phyloP scores from a whole-genome alignment of 2,329 filamentous ascomycete species.

The Myotisia sp. region DNA sequence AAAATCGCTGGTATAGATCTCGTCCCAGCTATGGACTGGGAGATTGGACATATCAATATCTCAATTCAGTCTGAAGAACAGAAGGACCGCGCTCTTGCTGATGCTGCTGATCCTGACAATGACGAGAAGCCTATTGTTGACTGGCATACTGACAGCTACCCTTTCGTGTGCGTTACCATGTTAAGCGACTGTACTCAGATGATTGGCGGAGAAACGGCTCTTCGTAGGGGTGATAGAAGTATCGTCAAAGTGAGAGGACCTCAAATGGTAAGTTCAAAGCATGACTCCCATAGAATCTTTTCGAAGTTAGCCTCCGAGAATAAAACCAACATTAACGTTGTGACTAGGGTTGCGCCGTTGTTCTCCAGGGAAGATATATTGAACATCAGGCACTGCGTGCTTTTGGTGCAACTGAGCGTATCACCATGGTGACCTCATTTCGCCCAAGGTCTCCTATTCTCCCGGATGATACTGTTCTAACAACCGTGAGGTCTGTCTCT shows the following conservation, averaged over 20 bases:
- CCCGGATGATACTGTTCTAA: constrained; percentile 47
- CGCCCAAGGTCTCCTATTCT: constrained; percentile 41
- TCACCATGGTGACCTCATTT: constrained; percentile 53
- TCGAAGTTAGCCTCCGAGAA: constrained; percentile 4
- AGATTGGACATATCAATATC: constrained; percentile 44
- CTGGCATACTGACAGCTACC: constrained; percentile 53
- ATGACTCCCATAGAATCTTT: neutral
- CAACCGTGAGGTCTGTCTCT: constrained; percentile 45
- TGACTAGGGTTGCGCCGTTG: constrained; percentile 45
- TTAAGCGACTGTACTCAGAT: constrained; percentile 48
- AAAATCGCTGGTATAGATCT: constrained; percentile 43
- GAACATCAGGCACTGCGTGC: constrained; percentile 49
- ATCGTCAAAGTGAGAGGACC: constrained; percentile 47
- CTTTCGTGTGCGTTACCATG: constrained; percentile 58
- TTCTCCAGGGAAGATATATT: constrained; percentile 55
- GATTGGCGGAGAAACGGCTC: constrained; percentile 50
- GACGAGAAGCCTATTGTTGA: constrained; percentile 43
- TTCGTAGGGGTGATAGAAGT: constrained; percentile 41
- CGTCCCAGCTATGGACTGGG: constrained; percentile 39
- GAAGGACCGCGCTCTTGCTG: constrained; percentile 30
- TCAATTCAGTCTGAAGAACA: constrained; percentile 38
- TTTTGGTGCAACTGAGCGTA: constrained; percentile 45
- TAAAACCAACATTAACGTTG: no score
- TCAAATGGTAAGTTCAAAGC: constrained; percentile 36
- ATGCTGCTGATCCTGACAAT: constrained; percentile 29